phyloP scores from a whole-genome alignment of 2,329 filamentous ascomycete species.

The Alternaria rosae region DNA sequence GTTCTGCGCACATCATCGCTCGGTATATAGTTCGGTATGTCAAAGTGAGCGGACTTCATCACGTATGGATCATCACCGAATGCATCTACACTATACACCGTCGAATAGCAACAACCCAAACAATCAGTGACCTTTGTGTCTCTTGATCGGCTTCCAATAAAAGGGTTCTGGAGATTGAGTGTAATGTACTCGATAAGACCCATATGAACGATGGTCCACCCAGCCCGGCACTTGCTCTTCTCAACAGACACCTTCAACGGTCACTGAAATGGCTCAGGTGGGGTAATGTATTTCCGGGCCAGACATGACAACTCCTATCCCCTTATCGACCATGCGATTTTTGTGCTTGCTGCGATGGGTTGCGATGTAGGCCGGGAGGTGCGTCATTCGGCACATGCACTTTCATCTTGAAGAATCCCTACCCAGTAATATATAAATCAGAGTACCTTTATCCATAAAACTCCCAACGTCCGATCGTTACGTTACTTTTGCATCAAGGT shows the following conservation, averaged over 20 bases:
- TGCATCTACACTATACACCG: background rate
- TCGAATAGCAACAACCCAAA: background rate
- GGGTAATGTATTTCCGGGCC: background rate
- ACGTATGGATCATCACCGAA: background rate
- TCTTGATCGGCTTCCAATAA: background rate
- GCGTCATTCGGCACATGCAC: background rate
- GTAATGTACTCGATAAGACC: slow-evolving; percentile 3
- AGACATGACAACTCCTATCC: background rate
- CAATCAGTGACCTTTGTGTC: background rate
- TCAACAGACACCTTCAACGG: background rate
- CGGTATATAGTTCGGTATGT: background rate
- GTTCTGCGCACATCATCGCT: background rate
- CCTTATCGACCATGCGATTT: background rate
- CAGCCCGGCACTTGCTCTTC: slow-evolving; percentile 13
- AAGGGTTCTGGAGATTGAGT: slow-evolving; percentile 6
- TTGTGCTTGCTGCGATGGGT: background rate
- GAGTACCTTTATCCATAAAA: background rate
- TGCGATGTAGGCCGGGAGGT: background rate
- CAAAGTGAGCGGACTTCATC: background rate
- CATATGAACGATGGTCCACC: slow-evolving; percentile 13
- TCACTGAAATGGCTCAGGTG: background rate
- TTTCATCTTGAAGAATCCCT: background rate
- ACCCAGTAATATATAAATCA: background rate
- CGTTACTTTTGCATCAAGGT: background rate
- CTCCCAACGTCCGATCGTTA: background rate